Evolutionary conservation across 2,329 filamentous ascomycete species (phyloP), one percentile per base, ranked within the genome.

Genomic region (Fusarium nelsonii): DNA sequence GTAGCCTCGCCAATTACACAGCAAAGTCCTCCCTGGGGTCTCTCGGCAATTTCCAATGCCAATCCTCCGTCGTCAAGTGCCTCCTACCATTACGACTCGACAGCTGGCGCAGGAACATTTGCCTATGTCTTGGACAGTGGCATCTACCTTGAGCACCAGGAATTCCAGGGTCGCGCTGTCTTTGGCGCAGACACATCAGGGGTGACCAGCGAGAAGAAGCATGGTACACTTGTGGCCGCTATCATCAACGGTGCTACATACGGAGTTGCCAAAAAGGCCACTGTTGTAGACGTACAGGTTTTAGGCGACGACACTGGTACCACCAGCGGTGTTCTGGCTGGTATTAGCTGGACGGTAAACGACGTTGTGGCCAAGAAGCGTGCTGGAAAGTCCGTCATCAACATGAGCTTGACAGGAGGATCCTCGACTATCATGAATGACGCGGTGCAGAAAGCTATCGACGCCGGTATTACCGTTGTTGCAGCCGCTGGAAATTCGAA

Each of bases 401-500:
- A 78, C 69, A 80, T 86, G 78, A 84, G 81, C 10, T 75, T 85
- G 7, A 45, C 61, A 0, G 43, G 58, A 4, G 1, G 1, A 1
- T 41, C 39, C 4, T 74, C 72, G 0, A 20, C 16, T 0, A 57
- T 63, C 3, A 16, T 72, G 15, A 74, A 74, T 16, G 43, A 70
- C 10, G 71, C 71, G 0, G 66, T 73, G 4, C 63, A 72, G 14
- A 63, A 69, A 1, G 62, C 56, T 0, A 72, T 74, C 20, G 62
- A 68, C 16, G 49, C 48, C 2, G 72, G 70, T 2, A 58, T 75
- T 11, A 78, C 84, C 40, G 83, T 82, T 1, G 79, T 85, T 4
- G 82, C 67, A 8, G 65, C 74, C 0, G 71, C 73, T 0, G 72
- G 73, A 0, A 75, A 75, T 30, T n/a, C 16, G 1, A 62, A 68